Evolutionary conservation across 805 yeast genomes (phyloP), one percentile per base, ranked within the genome.

Genomic region (Lipomyces yamanashiensis): DNA sequence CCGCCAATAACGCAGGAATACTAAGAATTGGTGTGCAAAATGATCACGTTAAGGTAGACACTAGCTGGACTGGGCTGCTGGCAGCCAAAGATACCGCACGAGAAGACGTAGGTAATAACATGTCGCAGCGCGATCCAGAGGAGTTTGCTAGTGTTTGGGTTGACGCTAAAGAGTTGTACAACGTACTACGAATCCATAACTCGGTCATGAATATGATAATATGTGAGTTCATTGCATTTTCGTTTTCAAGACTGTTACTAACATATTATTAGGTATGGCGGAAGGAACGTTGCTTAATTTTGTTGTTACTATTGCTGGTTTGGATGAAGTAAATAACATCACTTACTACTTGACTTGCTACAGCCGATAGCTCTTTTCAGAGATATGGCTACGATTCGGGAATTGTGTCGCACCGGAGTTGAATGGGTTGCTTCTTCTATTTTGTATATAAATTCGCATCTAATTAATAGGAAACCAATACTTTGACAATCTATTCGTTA

Each of bases 41-140:
- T n/a, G 68, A 66, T 7, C 73, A 68, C 8, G 76, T 71, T 7
- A 61, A 62, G 12, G 76, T 74, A 0, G 70, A 64, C 13, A 69
- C 76, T 19, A 52, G 71, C 0, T 75, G 77, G 77, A 53, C 60
- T 7, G 62, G 62, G 4, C 33, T 64, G 54, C 37, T 47, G 1
- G 54, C 53, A 13, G 63, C 61, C 13, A n/a, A 57, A n/a, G 62
- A 59, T 53, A 39, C 53, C 7, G 13, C 61, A 33, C 19, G 48
- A 41, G 60, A 64, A 37, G 56, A 53, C 15, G 37, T n/a, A 2
- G 56, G 41, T 7, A 36, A 41, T 13, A 37, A 48, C 17, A 13
- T 28, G 13, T 49, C 44, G 8, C 58, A 50, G 34, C 47, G 54
- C 5, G 62, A 52, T 19, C 58, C 57, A 9, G 58, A 52, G 15